Evolutionary conservation across 192 early-diverging fungal genomes (phyloP).

Genomic region (Rhizophagus clarus): DNA sequence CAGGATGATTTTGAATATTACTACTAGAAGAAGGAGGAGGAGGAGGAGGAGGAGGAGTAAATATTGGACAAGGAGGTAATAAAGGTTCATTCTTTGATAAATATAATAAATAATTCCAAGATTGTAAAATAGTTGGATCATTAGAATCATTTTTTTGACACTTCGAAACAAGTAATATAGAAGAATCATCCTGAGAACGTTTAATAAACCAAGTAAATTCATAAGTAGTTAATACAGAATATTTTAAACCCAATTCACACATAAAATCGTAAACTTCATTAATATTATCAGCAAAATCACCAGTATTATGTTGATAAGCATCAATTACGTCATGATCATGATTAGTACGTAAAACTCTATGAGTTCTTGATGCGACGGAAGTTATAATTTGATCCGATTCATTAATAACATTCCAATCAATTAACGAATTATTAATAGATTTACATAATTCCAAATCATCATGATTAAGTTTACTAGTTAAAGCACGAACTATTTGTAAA

Average conservation of each 20-base stretch:
- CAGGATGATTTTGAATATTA: too few species aligned
- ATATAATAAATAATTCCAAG: slow-evolving; percentile 34
- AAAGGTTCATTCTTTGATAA: slow-evolving; percentile 28
- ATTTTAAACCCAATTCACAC: slow-evolving; percentile 29
- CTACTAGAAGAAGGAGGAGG: too few species aligned
- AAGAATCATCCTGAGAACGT: neutral
- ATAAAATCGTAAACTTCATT: slow-evolving; percentile 37
- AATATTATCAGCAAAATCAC: slow-evolving; percentile 10
- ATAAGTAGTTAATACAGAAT: slow-evolving; percentile 34
- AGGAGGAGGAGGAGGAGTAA: too few species aligned
- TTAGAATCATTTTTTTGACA: neutral
- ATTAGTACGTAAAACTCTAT: neutral
- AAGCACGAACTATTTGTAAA: neutral
- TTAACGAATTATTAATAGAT: neutral
- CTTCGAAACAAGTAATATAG: slow-evolving; percentile 16
- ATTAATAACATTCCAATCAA: neutral
- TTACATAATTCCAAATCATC: neutral
- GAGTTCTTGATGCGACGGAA: neutral
- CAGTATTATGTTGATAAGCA: neutral
- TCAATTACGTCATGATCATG: neutral
- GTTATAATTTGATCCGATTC: neutral
- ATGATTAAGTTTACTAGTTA: neutral
- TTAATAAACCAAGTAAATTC: slow-evolving; percentile 40
- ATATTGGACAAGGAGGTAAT: neutral
- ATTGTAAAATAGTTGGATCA: slow-evolving; percentile 35